phyloP scores from a whole-genome alignment of 2,329 filamentous ascomycete species.

The Rutstroemia sydowiana region DNA sequence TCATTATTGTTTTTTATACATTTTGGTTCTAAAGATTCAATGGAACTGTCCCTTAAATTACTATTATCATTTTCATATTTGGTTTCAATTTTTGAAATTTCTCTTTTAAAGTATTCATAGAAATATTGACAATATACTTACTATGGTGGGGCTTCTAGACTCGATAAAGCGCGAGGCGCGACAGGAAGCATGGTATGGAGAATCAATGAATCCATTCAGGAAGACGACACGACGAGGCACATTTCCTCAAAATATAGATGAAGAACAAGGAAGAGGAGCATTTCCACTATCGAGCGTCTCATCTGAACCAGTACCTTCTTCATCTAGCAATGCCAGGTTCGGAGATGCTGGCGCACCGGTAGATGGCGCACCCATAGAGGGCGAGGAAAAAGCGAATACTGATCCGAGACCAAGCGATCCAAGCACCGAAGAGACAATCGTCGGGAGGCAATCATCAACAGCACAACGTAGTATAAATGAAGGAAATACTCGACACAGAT shows the following conservation, averaged over 20 bases:
- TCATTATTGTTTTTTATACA: not conserved
- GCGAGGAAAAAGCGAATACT: constrained; percentile 5
- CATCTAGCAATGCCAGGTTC: constrained; percentile 9
- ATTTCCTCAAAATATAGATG: constrained; percentile 5
- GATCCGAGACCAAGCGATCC: constrained; percentile 15
- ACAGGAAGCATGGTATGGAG: constrained; percentile 28
- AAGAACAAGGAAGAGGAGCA: constrained; percentile 5
- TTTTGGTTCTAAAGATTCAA: not conserved
- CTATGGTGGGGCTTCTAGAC: constrained; percentile 20
- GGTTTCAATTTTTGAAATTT: not conserved
- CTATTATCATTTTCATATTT: too few species aligned
- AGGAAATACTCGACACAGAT: constrained; percentile 15
- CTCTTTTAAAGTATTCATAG: not conserved
- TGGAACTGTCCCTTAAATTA: not conserved
- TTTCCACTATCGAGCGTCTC: constrained; percentile 11
- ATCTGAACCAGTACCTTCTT: constrained; percentile 14
- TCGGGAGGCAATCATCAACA: constrained; percentile 10
- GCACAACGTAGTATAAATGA: constrained; percentile 17
- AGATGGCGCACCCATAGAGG: too few species aligned
- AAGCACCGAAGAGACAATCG: constrained; percentile 11
- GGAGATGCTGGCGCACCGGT: too few species aligned
- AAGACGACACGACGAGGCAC: constrained; percentile 19
- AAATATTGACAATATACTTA: constrained; percentile 1
- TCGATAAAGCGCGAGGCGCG: constrained; percentile 24
- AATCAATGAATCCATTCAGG: constrained; percentile 26